These are phyloP conservation scores for Nosema bombycis DNA, from an alignment of 371 early-diverging fungal genomes.

Conservation along the genomic window DNA sequence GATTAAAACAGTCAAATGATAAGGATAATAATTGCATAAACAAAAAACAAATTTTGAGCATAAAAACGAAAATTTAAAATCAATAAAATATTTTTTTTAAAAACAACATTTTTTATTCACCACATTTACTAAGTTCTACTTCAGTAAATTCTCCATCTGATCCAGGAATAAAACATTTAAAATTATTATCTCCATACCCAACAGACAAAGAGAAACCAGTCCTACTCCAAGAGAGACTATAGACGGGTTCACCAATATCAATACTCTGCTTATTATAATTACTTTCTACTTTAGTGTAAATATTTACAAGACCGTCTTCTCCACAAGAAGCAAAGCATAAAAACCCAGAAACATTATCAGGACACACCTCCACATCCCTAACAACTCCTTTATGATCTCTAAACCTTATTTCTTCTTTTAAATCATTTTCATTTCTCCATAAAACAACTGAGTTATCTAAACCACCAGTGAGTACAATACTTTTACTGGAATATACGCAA, in stretches of 20 bases:
- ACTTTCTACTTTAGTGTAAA: conserved; percentile 40
- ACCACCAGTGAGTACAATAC: conserved; percentile 58
- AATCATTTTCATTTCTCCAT: conserved; percentile 26
- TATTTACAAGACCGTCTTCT: conserved; percentile 58
- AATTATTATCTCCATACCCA: conserved; percentile 56
- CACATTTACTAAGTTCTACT: conserved; percentile 7
- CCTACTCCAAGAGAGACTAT: conserved; percentile 57
- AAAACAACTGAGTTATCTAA: conserved; percentile 55
- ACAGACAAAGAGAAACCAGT: conserved; percentile 61
- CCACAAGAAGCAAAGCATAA: conserved; percentile 60
- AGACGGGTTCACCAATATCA: conserved; percentile 52
- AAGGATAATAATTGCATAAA: no score
- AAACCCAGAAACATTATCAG: conserved; percentile 47
- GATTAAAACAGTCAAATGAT: no score
- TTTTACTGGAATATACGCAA: conserved; percentile 39
- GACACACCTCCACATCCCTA: conserved; percentile 53
- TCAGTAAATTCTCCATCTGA: conserved; percentile 56
- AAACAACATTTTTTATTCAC: no score
- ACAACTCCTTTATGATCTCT: conserved; percentile 55
- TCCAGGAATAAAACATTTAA: conserved; percentile 59
- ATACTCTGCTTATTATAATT: conserved; percentile 43
- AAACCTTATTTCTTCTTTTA: conserved; percentile 38
- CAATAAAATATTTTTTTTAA: no score
- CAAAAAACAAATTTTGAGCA: no score
- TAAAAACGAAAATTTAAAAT: no score